Percentiles rank a stretch among this genome's conserved stretches.
Evolutionary conservation across 768 basidiomycete genomes (phyloP).

Genomic region (Amanita jacksonii): DNA sequence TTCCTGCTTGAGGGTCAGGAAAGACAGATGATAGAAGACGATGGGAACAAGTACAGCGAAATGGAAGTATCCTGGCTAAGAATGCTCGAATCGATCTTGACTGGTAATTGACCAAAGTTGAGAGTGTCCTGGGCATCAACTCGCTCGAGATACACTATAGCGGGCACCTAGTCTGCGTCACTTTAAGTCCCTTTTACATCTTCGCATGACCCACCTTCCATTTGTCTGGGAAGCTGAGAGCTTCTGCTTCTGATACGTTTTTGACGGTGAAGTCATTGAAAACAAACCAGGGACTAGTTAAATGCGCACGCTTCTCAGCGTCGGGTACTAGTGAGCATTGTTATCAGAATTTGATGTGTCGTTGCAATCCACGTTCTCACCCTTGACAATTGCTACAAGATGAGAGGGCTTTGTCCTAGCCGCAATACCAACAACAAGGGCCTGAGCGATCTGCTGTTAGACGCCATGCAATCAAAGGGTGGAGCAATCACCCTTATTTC

Average conservation of each 20-base stretch:
- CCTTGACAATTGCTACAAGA: constrained; percentile 81
- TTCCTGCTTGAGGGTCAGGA: constrained; percentile 36
- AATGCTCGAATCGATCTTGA: constrained; percentile 61
- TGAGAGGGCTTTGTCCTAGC: constrained; percentile 68
- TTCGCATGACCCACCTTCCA: constrained; percentile 74
- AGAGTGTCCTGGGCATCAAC: constrained; percentile 47
- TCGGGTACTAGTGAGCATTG: constrained; percentile 38
- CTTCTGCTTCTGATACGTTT: constrained; percentile 80
- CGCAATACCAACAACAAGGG: constrained; percentile 73
- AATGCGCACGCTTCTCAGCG: constrained; percentile 34
- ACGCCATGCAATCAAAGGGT: background rate
- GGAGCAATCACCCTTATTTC: constrained; percentile 53
- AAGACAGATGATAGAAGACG: background rate
- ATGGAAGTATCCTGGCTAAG: constrained; percentile 84
- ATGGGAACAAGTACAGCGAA: constrained; percentile 46
- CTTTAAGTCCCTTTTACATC: constrained; percentile 13
- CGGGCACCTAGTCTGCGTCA: constrained; percentile 48
- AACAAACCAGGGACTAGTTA: constrained; percentile 68
- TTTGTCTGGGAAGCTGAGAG: constrained; percentile 71
- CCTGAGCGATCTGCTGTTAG: constrained; percentile 31
- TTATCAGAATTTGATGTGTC: background rate
- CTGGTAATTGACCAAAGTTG: constrained; percentile 57
- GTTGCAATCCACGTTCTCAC: constrained; percentile 31
- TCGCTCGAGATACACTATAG: constrained; percentile 86
- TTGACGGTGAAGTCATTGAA: constrained; percentile 96